Evolutionary conservation across 2,329 filamentous ascomycete species (phyloP).

Genomic region (Chrysoporthe austroafricana): DNA sequence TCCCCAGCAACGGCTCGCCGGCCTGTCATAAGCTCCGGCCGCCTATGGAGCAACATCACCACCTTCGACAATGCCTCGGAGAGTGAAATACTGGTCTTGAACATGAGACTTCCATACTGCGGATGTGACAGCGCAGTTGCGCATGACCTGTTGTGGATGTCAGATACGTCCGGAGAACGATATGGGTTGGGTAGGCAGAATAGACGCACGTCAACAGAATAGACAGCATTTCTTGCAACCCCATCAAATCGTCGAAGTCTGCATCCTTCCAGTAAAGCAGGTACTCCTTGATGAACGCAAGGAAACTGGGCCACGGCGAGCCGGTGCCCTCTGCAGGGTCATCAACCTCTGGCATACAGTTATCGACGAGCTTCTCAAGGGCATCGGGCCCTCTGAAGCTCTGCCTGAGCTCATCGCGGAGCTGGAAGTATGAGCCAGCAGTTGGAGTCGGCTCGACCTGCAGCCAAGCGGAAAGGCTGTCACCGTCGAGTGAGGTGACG

Average conservation of each 20-base stretch:
- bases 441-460: constrained; percentile 73
- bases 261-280: constrained; percentile 81
- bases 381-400: constrained; percentile 50
- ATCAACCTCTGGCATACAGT: constrained; percentile 66
- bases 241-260: constrained; percentile 73
- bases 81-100: constrained; percentile 81
- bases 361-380: constrained; percentile 66
- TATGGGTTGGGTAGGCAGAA: not conserved
- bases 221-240: constrained; percentile 75
- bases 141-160: constrained; percentile 63
- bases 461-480: constrained; percentile 69
- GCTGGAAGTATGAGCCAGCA: constrained; percentile 61
- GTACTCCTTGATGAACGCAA: constrained; percentile 80
- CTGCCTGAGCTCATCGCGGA: constrained; percentile 68
- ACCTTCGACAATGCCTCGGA: constrained; percentile 80
- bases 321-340: constrained; percentile 66
- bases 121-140: constrained; percentile 81
- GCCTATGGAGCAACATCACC: constrained; percentile 81
- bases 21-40: constrained; percentile 76
- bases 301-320: constrained; percentile 75
- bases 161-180: not conserved
- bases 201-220: constrained; percentile 71
- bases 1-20: constrained; percentile 59
- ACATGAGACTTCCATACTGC: constrained; percentile 77
- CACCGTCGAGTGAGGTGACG: constrained; percentile 66